Evolutionary conservation across 805 yeast species (phyloP).

Genomic region (Metschnikowia hibisci): DNA sequence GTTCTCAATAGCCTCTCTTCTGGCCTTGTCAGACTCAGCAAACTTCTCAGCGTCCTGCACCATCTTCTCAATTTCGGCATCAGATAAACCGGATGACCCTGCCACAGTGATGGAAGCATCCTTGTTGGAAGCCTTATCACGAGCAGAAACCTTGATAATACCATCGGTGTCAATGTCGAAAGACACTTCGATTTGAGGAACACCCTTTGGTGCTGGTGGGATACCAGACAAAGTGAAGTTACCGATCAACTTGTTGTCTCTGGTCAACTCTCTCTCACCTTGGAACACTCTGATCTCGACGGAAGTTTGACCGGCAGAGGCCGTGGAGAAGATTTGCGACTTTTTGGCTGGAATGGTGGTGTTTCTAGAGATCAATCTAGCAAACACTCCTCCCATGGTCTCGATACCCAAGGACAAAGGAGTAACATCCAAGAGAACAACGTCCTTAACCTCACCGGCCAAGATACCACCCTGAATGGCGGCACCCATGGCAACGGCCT

Average conservation of each 20-base stretch:
- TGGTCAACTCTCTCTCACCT: conserved; percentile 97
- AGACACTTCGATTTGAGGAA: conserved; percentile 89
- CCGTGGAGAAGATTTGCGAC: conserved; percentile 92
- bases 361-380: conserved; percentile 86
- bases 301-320: conserved; percentile 94
- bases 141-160: conserved; percentile 91
- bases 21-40: conserved; percentile 83
- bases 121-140: conserved; percentile 90
- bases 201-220: conserved; percentile 95
- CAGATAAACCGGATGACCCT: conserved; percentile 90
- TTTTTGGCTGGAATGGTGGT: conserved; percentile 96
- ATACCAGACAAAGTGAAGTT: conserved; percentile 94
- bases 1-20: conserved; percentile 75
- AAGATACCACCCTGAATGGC: conserved; percentile 97
- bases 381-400: conserved; percentile 97
- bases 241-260: conserved; percentile 96
- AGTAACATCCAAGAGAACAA: conserved; percentile 81
- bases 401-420: conserved; percentile 93
- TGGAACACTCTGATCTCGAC: conserved; percentile 98
- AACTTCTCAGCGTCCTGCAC: conserved; percentile 86
- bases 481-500: conserved; percentile 94
- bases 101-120: conserved; percentile 94
- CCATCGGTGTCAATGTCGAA: conserved; percentile 98
- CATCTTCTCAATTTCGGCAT: conserved; percentile 86
- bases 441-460: conserved; percentile 93